Conservation (phyloP, 495 filamentous ascomycete species). For the Penicillium salamii region DNA sequence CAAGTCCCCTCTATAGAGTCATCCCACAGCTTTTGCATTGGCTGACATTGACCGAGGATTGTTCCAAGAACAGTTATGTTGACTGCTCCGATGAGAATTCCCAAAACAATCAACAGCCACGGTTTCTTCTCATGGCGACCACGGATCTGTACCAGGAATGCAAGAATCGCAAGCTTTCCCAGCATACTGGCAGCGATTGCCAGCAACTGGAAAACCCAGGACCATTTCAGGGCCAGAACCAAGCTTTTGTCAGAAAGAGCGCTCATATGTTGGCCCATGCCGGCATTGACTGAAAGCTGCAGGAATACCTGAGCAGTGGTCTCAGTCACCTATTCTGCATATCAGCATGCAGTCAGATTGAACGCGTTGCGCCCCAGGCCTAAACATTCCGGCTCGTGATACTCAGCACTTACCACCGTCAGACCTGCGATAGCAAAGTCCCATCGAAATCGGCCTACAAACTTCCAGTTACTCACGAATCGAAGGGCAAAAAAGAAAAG, state of each 20-base stretch:
- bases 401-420: slow-evolving; percentile 7
- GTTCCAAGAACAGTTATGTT: slow-evolving; percentile 23
- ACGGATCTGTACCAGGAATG: slow-evolving; percentile 30
- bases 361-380: too few species aligned
- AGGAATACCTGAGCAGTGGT: slow-evolving; percentile 16
- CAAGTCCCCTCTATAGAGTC: slow-evolving; percentile 20
- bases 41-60: slow-evolving; percentile 24
- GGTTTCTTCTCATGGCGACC: slow-evolving; percentile 22
- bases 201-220: slow-evolving; percentile 32
- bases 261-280: slow-evolving; percentile 26
- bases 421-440: slow-evolving; percentile 14
- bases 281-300: slow-evolving; percentile 19
- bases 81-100: slow-evolving; percentile 16
- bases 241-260: slow-evolving; percentile 13
- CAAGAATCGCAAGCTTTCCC: slow-evolving; percentile 32
- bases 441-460: slow-evolving; percentile 16
- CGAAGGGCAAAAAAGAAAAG: slow-evolving; percentile 13
- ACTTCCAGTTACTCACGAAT: slow-evolving; percentile 18
- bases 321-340: slow-evolving; percentile 1
- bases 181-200: slow-evolving; percentile 22
- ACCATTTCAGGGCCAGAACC: slow-evolving; percentile 23
- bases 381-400: too few species aligned
- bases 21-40: slow-evolving; percentile 29
- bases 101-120: slow-evolving; percentile 27
- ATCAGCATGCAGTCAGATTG: background rate